phyloP scores from a whole-genome alignment of 768 basidiomycete species.

The Leccinum aurantiacum region DNA sequence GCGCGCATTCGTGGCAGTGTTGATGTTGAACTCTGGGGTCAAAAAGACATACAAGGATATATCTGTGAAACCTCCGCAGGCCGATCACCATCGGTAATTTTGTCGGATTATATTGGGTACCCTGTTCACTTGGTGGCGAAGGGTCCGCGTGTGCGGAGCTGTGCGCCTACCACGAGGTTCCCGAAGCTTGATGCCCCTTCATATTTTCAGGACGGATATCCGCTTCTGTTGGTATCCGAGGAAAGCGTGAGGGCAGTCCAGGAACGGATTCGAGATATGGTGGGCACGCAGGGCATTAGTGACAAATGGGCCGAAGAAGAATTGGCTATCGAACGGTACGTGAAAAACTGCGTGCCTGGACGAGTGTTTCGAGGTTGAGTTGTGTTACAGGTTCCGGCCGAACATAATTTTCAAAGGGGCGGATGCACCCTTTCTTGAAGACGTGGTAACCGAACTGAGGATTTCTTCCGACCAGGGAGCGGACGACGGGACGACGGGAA shows the following conservation, averaged over 20 bases:
- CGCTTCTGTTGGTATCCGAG: slow-evolving; percentile 64
- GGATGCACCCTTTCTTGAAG: slow-evolving; percentile 69
- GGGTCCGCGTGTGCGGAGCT: slow-evolving; percentile 53
- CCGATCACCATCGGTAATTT: slow-evolving; percentile 49
- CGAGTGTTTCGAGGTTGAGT: slow-evolving; percentile 4
- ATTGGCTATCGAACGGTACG: slow-evolving; percentile 60
- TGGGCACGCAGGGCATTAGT: slow-evolving; percentile 47
- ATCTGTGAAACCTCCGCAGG: slow-evolving; percentile 49
- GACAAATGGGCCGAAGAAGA: slow-evolving; percentile 53
- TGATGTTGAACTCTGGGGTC: slow-evolving; percentile 50
- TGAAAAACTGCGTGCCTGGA: slow-evolving; percentile 4
- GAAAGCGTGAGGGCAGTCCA: slow-evolving; percentile 60
- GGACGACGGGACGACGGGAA: slow-evolving; percentile 13
- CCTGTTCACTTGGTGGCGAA: slow-evolving; percentile 67
- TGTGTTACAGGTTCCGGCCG: slow-evolving; percentile 60
- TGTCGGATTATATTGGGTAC: slow-evolving; percentile 62
- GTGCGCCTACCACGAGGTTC: slow-evolving; percentile 51
- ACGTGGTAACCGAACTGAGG: slow-evolving; percentile 61
- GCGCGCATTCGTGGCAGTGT: slow-evolving; percentile 39
- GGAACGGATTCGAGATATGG: slow-evolving; percentile 44
- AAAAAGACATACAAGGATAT: slow-evolving; percentile 59
- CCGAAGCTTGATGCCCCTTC: slow-evolving; percentile 58
- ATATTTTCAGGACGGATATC: slow-evolving; percentile 71
- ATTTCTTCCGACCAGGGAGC: slow-evolving; percentile 41
- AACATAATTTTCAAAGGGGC: slow-evolving; percentile 70